These are phyloP conservation scores for Elsinoe fawcettii DNA, from an alignment of 2,329 filamentous ascomycete genomes.

Conservation along the genomic window DNA sequence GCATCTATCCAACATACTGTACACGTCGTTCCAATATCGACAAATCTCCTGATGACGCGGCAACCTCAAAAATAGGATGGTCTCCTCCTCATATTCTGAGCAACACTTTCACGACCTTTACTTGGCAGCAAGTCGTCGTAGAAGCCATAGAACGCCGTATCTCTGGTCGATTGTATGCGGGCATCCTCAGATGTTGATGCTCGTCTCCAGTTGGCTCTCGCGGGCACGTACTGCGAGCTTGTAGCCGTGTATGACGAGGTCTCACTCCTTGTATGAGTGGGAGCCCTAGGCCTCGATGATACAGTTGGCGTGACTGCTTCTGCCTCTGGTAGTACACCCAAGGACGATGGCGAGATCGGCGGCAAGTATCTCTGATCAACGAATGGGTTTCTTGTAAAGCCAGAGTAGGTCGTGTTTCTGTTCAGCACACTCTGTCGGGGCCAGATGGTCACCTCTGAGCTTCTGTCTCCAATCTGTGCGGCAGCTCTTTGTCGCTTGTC, in stretches of 20 bases:
- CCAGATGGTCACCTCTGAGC: constrained; percentile 3
- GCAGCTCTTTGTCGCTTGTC: not conserved
- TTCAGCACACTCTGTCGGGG: not conserved
- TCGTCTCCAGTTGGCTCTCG: constrained; percentile 6
- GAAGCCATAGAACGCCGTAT: constrained; percentile 15
- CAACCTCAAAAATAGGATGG: constrained; percentile 12
- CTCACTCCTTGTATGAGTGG: not conserved
- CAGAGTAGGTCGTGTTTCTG: constrained; percentile 4
- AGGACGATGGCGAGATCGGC: not conserved
- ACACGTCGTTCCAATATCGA: not conserved
- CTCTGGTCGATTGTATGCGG: not conserved
- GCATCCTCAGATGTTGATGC: not conserved
- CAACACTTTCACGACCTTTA: not conserved
- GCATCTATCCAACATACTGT: constrained; percentile 2
- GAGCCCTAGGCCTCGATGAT: not conserved
- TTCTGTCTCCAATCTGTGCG: not conserved
- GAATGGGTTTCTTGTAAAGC: constrained; percentile 6
- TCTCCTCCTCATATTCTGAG: constrained; percentile 10
- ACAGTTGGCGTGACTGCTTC: not conserved
- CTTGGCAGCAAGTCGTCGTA: constrained; percentile 14
- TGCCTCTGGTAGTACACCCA: not conserved
- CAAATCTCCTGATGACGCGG: not conserved
- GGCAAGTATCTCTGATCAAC: not conserved
- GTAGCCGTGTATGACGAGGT: not conserved
- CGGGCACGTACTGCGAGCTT: not conserved